phyloP scores from a whole-genome alignment of 139 green algal genomes.

The Astrephomene gubernaculifera region DNA sequence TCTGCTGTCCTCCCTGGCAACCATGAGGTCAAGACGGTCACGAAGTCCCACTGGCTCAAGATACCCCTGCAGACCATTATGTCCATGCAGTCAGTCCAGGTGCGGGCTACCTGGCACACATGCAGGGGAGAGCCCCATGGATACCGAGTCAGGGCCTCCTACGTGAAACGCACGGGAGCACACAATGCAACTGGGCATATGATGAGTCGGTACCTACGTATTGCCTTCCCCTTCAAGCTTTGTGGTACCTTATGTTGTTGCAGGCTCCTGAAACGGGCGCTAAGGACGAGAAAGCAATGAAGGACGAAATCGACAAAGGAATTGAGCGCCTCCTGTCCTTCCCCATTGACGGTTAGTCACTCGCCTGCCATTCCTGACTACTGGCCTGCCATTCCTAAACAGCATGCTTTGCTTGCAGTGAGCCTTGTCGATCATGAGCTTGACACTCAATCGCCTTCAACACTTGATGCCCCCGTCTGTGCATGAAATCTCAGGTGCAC shows the following conservation, averaged over 20 bases:
- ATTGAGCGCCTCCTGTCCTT: conserved; percentile 47
- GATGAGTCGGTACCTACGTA: too few species aligned
- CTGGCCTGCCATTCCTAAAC: too few species aligned
- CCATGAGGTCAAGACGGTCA: conserved; percentile 88
- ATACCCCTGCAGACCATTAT: conserved; percentile 79
- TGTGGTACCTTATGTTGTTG: too few species aligned
- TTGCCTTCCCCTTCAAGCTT: too few species aligned
- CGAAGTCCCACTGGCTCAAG: conserved; percentile 82
- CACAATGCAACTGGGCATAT: too few species aligned
- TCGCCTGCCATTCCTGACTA: not conserved
- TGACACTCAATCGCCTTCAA: too few species aligned
- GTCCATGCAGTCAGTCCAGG: conserved; percentile 30
- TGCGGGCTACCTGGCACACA: too few species aligned
- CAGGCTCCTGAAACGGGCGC: conserved; percentile 49
- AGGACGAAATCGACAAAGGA: conserved; percentile 54
- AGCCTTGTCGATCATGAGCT: too few species aligned
- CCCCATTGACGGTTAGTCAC: conserved; percentile 43
- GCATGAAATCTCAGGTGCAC: conserved; percentile 70
- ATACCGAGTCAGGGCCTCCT: too few species aligned
- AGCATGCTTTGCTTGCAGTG: not conserved
- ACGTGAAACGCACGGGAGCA: too few species aligned
- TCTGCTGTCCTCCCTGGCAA: conserved; percentile 87
- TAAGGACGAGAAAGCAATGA: conserved; percentile 34
- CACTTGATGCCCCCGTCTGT: too few species aligned
- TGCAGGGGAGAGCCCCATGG: too few species aligned